phyloP scores from a whole-genome alignment of 1,139 yeast genomes.

The Wickerhamomyces sp. region DNA sequence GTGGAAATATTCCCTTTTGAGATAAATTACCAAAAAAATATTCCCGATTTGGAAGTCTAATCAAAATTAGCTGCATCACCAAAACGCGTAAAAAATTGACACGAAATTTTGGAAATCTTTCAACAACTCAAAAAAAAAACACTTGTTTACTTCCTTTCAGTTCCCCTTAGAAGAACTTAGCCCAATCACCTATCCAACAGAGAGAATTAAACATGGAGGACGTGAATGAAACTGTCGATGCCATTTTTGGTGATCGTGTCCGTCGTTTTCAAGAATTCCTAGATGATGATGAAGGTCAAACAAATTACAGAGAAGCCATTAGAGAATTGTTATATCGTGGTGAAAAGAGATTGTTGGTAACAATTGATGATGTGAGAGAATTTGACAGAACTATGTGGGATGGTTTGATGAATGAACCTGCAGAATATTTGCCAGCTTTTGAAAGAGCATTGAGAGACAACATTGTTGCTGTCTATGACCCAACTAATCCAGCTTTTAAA shows the following conservation, averaged over 20 bases:
- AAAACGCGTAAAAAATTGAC: not conserved
- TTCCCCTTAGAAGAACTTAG: too few relatives aligned
- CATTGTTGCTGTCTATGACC: constrained; percentile 64
- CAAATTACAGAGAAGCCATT: constrained; percentile 66
- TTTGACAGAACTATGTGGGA: constrained; percentile 76
- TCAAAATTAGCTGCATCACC: constrained; percentile 3
- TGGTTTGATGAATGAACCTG: constrained; percentile 73
- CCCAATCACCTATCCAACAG: not conserved
- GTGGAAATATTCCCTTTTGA: not conserved
- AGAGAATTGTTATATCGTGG: constrained; percentile 65
- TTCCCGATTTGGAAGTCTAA: constrained; percentile 11
- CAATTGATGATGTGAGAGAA: constrained; percentile 83
- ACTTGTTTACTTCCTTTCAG: not conserved
- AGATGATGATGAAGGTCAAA: constrained; percentile 45
- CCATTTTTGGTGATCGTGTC: constrained; percentile 69
- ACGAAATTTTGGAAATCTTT: not conserved
- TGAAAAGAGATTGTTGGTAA: constrained; percentile 63
- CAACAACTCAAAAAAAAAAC: not conserved
- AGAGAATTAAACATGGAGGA: constrained; percentile 16
- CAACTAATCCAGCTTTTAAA: constrained; percentile 43
- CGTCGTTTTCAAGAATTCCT: constrained; percentile 87
- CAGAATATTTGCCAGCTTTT: constrained; percentile 85
- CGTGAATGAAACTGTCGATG: constrained; percentile 31
- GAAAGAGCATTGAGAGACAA: constrained; percentile 82
- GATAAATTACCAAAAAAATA: not conserved